A percentile compares a stretch with the other conserved stretches of the same genome.
Evolutionary conservation across 83 land plant genomes (phyloP).

Genomic region (Picea abies): DNA sequence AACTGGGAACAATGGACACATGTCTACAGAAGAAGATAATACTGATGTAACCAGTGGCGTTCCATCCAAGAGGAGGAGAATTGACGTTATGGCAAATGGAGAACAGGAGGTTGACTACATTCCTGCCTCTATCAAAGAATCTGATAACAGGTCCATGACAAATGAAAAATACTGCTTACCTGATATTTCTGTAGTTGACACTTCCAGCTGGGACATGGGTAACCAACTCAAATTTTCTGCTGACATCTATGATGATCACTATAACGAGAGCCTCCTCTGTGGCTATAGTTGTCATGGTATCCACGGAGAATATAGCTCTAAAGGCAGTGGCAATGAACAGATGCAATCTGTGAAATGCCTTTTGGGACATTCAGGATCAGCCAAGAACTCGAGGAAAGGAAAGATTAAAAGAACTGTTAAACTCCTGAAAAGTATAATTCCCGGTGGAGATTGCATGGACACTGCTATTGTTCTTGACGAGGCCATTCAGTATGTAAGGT

Average conservation of each 20-base stretch:
- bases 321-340: slow-evolving; percentile 1
- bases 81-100: slow-evolving; percentile 14
- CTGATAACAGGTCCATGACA: neutral
- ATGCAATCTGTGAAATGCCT: neutral
- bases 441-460: slow-evolving; percentile 49
- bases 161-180: neutral
- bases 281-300: neutral
- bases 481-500: slow-evolving; percentile 50
- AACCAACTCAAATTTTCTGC: neutral
- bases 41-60: slow-evolving; percentile 31
- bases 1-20: slow-evolving; percentile 6
- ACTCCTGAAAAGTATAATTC: slow-evolving; percentile 43
- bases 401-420: slow-evolving; percentile 38
- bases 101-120: slow-evolving; percentile 14
- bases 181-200: slow-evolving; percentile 16
- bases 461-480: slow-evolving; percentile 58
- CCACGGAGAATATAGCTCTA: slow-evolving; percentile 8
- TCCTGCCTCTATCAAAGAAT: slow-evolving; percentile 19
- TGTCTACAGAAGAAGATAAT: neutral
- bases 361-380: neutral
- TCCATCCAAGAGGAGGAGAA: slow-evolving; percentile 37
- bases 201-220: slow-evolving; percentile 29
- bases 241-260: neutral
- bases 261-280: neutral
- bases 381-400: slow-evolving; percentile 35